Base-by-base conservation (phyloP, 2,329 filamentous ascomycete species). In the Talaromyces sp. region DNA sequence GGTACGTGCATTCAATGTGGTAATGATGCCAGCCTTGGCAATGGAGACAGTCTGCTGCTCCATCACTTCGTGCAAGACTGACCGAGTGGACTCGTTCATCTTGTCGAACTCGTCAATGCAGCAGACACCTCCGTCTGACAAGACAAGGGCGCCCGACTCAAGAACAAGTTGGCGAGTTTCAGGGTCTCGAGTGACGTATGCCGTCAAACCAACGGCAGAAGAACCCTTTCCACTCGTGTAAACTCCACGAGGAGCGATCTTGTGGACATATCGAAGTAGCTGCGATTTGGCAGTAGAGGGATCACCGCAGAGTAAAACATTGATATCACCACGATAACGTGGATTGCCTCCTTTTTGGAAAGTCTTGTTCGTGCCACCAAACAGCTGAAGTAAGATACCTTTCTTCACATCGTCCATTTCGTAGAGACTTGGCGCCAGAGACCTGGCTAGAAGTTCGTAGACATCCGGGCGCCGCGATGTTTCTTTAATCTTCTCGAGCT, bases 361-460 rank as follows among this genome's bases (percentile, higher is more conserved):
- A 0, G 91, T 92, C 81, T 99, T 99, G 83, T 99, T 99, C 39
- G 95, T 97, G 64, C 95, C 95, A 43, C 95, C 94, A 75, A 99
- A 99, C 47, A 99, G 87, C 74, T 99, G 95, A 3, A 99, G 87
- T 11, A 99, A 83, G 67, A 99, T 97, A 11, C 95, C 95, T 80
- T 99, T 99, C 84, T 99, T 99, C 57, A 98, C 93, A 73, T 99
- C 95, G 70, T 99, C 95, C 88, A 96, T 91, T 78, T 99, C 95
- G 80, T 96, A 97, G 73, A 99, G 90, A 66, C 93, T 97, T 14
- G 95, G 95, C 2, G 95, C 95, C 33, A 99, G 83, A 1, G 94
- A 98, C 43, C 94, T 88, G 19, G 95, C 86, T 3, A 99, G 86
- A 27, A 99, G 85, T 24, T 99, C 93, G 76, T 99, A 99, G 62